A percentile compares a stretch with the other conserved stretches of the same genome.
Evolutionary conservation across 768 basidiomycete species (phyloP).

Genomic region (Kwoniella botswanensis): DNA sequence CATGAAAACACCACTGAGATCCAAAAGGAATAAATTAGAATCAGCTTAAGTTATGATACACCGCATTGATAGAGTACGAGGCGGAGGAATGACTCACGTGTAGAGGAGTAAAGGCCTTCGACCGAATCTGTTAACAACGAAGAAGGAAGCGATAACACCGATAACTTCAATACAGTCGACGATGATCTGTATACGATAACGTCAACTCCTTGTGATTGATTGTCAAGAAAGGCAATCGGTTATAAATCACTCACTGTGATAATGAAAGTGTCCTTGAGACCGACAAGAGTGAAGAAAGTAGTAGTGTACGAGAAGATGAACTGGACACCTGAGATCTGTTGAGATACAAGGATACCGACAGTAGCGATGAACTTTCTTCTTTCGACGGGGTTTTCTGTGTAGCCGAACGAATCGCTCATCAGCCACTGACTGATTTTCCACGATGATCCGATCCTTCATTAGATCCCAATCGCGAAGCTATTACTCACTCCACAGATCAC

Average conservation of each 20-base stretch:
- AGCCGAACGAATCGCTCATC: background rate
- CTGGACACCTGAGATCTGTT: constrained; percentile 57
- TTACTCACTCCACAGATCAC: constrained; percentile 43
- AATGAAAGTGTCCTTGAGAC: constrained; percentile 47
- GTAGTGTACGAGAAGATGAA: constrained; percentile 51
- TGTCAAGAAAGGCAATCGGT: background rate
- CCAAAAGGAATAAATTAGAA: background rate
- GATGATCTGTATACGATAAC: constrained; percentile 30
- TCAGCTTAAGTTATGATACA: background rate
- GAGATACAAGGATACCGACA: constrained; percentile 57
- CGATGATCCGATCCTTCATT: no score
- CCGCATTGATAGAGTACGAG: background rate
- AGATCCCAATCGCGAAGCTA: background rate
- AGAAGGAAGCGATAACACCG: constrained; percentile 50
- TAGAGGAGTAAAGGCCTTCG: constrained; percentile 52
- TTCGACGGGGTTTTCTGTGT: constrained; percentile 41
- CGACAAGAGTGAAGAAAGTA: constrained; percentile 50
- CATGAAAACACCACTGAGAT: constrained; percentile 51
- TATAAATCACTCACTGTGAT: constrained; percentile 37
- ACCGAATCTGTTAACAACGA: constrained; percentile 54
- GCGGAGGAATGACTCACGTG: constrained; percentile 30
- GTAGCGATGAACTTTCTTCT: constrained; percentile 53
- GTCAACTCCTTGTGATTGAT: background rate
- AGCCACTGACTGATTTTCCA: background rate
- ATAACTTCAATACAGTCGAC: constrained; percentile 51